phyloP scores from a whole-genome alignment of 2,329 filamentous ascomycete species.

The Venturia oleaginea region DNA sequence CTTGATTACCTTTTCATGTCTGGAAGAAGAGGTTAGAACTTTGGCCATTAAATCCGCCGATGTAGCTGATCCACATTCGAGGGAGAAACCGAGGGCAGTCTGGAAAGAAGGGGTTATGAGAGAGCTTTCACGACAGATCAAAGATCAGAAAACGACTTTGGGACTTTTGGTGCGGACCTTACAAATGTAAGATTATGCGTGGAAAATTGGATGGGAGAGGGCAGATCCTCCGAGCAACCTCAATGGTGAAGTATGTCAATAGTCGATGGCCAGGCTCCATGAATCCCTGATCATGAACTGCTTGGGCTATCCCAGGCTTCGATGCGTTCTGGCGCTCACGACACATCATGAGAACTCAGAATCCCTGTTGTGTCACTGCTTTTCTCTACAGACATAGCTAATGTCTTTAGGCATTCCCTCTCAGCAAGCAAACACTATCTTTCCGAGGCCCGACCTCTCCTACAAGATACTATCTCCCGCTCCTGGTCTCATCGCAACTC shows the following conservation, averaged over 20 bases:
- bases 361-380: too few relatives aligned
- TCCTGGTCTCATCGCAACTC: background rate
- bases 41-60: background rate
- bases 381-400: background rate
- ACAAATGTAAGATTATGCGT: background rate
- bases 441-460: background rate
- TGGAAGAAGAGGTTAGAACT: constrained; percentile 9
- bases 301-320: background rate
- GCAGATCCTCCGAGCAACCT: background rate
- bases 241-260: background rate
- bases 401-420: constrained; percentile 1
- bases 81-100: background rate
- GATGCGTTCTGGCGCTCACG: background rate
- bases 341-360: background rate
- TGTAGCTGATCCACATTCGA: background rate
- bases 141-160: constrained; percentile 10
- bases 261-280: background rate
- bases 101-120: constrained; percentile 9
- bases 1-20: constrained; percentile 10
- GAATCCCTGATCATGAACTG: background rate
- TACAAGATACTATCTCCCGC: background rate
- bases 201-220: background rate
- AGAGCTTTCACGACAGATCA: constrained; percentile 5
- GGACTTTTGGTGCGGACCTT: constrained; percentile 9
- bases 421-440: constrained; percentile 6